Percentiles rank a stretch among this genome's conserved stretches.
phyloP scores from a whole-genome alignment of 106 monocot species.

The Phalaenopsis aphrodite region DNA sequence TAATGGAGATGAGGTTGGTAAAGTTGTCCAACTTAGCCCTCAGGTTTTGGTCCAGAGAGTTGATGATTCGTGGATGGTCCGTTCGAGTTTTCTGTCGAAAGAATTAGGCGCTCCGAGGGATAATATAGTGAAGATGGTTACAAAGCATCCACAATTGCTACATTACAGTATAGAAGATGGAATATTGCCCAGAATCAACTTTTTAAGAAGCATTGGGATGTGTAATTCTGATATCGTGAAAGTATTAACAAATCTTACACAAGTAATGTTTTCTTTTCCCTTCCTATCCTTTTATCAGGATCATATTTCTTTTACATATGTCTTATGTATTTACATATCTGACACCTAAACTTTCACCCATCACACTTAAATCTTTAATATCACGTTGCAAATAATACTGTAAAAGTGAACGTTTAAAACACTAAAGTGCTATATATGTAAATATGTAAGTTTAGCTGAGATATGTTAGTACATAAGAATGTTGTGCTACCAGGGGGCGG shows the following conservation, averaged over 20 bases:
- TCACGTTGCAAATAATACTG: too few species aligned
- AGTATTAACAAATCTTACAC: conserved; percentile 85
- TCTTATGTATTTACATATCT: too few species aligned
- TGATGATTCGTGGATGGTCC: conserved; percentile 73
- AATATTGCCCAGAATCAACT: conserved; percentile 86
- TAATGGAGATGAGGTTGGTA: conserved; percentile 58
- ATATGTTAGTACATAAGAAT: too few species aligned
- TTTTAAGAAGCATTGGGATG: conserved; percentile 96
- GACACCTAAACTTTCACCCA: too few species aligned
- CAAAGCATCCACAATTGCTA: conserved; percentile 91
- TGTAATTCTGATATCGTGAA: conserved; percentile 75
- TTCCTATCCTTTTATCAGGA: not conserved
- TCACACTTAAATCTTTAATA: too few species aligned
- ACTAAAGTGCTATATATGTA: too few species aligned
- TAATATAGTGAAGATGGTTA: conserved; percentile 89
- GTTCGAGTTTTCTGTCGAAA: conserved; percentile 67
- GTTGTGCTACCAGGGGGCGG: too few species aligned
- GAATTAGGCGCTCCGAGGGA: conserved; percentile 87
- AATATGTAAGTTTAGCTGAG: too few species aligned
- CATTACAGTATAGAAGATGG: conserved; percentile 99
- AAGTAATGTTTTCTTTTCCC: conserved; percentile 36
- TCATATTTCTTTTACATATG: not conserved
- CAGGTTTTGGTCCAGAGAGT: conserved; percentile 86
- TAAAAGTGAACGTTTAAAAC: too few species aligned
- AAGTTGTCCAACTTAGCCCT: conserved; percentile 92